Base-by-base conservation (phyloP, 2,329 filamentous ascomycete species). In the Aspergillus chevalieri region DNA sequence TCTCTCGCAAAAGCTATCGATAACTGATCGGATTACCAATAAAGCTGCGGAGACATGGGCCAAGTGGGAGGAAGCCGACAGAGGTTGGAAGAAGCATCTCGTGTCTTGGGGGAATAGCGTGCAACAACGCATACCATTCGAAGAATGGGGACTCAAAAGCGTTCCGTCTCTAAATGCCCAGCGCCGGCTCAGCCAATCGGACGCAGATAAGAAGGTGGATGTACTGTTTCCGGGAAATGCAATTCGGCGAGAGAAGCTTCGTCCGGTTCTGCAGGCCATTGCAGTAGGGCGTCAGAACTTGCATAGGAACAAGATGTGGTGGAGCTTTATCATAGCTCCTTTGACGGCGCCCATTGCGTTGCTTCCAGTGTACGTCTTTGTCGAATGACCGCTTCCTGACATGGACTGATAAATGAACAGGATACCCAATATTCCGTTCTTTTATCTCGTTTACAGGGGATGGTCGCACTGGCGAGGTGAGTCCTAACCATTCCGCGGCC, bases 61-160 rank as follows among this genome's bases (percentile, higher is more conserved):
- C 3, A 74, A 77, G 51, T 97, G 92, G 91, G 93, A 97, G 71
- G 83, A 86, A 67, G 86, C 85, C 57, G 84, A 91, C 15, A 78
- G 77, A 42, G 87, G 88, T 47, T 97, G 93, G 93, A 89, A 96
- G 76, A 89, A 86, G 65, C 83, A 83, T 59, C 78, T 96, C 17
- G 92, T 93, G 47, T 78, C 80, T 51, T 94, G 92, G 69, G 93
- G 93, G 49, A 96, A 98, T 72, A 76, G 83, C 44, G 83, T 89
- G 14, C 81, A 98, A 53, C 84, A 88, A 60, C 83, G 89, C 54
- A 95, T 98, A 62, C 88, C 93, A 2, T 96, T 88, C 67, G 88
- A 97, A 72, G 93, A 98, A 84, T 98, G 93, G 93, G 90, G 89
- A 0, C 78, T 98, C 58, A 97, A 97, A 74, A 95, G 89, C 33